phyloP scores from a whole-genome alignment of 768 basidiomycete species.

The Serendipita sp. region DNA sequence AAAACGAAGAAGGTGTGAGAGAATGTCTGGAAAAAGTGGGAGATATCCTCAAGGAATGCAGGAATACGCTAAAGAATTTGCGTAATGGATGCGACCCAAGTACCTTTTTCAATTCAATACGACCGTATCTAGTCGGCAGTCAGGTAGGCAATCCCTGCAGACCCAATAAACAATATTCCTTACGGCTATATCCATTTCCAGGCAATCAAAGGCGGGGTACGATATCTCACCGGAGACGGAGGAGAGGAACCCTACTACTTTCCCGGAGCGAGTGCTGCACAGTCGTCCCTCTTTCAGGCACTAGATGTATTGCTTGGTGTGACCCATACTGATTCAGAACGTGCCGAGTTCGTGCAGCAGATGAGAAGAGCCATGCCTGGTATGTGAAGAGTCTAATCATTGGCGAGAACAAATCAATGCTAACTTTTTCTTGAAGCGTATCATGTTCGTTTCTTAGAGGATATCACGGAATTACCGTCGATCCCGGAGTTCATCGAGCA shows the following conservation, averaged over 20 bases:
- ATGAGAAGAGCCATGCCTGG: background rate
- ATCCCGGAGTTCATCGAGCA: background rate
- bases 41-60: constrained; percentile 45
- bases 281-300: constrained; percentile 77
- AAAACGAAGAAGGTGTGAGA: background rate
- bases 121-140: constrained; percentile 40
- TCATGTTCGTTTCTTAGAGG: background rate
- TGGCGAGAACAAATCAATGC: background rate
- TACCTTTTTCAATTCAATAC: constrained; percentile 72
- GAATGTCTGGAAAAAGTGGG: constrained; percentile 28
- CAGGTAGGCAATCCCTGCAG: background rate
- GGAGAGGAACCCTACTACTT: background rate
- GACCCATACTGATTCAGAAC: constrained; percentile 23
- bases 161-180: background rate
- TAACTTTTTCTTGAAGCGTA: background rate
- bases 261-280: constrained; percentile 85
- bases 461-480: background rate
- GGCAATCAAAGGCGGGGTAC: background rate
- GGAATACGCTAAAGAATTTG: constrained; percentile 41
- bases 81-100: constrained; percentile 56
- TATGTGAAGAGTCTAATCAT: background rate
- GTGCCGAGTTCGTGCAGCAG: background rate
- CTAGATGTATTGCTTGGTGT: constrained; percentile 59
- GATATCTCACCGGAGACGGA: background rate
- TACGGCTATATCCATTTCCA: background rate